Evolutionary conservation across 1,284 basidiomycete genomes (phyloP).

Genomic region (Heterobasidion irregulare): DNA sequence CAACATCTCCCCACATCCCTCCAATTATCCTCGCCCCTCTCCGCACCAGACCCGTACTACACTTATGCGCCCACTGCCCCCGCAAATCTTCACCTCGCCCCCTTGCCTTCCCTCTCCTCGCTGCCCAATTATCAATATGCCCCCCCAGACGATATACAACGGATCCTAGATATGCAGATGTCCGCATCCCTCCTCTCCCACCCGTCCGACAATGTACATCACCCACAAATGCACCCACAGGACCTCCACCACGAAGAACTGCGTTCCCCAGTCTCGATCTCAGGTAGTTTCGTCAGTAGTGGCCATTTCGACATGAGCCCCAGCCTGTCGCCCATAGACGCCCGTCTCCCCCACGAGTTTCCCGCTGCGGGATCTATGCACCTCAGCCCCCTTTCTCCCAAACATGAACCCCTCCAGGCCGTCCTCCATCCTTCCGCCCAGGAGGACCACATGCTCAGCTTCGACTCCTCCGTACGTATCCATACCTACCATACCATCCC

Average conservation of each 20-base stretch:
- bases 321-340: conserved; percentile 2
- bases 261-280: conserved; percentile 10
- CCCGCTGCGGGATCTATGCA: conserved; percentile 5
- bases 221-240: background rate
- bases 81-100: background rate
- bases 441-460: conserved; percentile 12
- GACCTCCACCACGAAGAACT: conserved; percentile 8
- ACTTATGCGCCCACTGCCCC: background rate
- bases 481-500: background rate
- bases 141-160: conserved; percentile 8
- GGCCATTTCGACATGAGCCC: conserved; percentile 5
- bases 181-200: background rate
- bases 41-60: background rate
- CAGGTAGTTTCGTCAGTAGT: conserved; percentile 6
- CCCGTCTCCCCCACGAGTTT: conserved; percentile 10
- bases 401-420: conserved; percentile 5
- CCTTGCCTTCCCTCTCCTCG: background rate
- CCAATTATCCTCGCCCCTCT: background rate
- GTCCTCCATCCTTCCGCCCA: conserved; percentile 5
- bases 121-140: conserved; percentile 3
- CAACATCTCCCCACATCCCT: conserved; percentile 3
- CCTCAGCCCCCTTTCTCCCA: background rate
- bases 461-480: conserved; percentile 10
- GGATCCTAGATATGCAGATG: conserved; percentile 4
- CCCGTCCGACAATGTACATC: background rate